These are phyloP conservation scores for Rhynchospora pubera DNA, from an alignment of 176 grass and related monocot species.

Conservation along the genomic window DNA sequence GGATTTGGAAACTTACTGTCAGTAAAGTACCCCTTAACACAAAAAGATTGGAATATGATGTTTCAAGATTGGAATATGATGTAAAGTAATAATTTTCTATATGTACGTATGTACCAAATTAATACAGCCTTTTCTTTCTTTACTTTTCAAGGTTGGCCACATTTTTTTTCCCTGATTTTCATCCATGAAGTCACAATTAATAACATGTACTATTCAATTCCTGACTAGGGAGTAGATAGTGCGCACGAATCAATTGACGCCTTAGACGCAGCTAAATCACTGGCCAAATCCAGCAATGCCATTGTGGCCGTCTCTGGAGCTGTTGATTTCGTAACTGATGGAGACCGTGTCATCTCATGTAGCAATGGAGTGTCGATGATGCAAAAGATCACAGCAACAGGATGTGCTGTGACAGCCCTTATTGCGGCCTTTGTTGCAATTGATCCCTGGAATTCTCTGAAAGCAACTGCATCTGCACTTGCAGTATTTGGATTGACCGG, in stretches of 20 bases:
- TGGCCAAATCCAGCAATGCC: conserved; percentile 37
- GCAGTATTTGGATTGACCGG: conserved; percentile 60
- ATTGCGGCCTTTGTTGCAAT: conserved; percentile 61
- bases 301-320: conserved; percentile 59
- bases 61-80: background rate
- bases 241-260: conserved; percentile 56
- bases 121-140: background rate
- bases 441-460: conserved; percentile 43
- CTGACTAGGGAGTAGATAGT: conserved; percentile 60
- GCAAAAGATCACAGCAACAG: conserved; percentile 74
- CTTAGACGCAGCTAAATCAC: conserved; percentile 44
- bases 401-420: conserved; percentile 63
- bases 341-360: conserved; percentile 24
- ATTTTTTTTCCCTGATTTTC: background rate
- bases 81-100: background rate
- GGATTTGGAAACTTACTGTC: background rate
- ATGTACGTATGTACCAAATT: background rate
- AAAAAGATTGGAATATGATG: background rate
- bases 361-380: conserved; percentile 74
- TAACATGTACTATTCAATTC: background rate
- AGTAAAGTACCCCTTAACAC: background rate
- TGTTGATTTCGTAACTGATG: conserved; percentile 62
- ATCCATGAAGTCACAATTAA: background rate
- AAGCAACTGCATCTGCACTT: conserved; percentile 44
- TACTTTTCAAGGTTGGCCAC: background rate